phyloP scores from a whole-genome alignment of 169 alveolate genomes.

The Cystoisospora suis region DNA sequence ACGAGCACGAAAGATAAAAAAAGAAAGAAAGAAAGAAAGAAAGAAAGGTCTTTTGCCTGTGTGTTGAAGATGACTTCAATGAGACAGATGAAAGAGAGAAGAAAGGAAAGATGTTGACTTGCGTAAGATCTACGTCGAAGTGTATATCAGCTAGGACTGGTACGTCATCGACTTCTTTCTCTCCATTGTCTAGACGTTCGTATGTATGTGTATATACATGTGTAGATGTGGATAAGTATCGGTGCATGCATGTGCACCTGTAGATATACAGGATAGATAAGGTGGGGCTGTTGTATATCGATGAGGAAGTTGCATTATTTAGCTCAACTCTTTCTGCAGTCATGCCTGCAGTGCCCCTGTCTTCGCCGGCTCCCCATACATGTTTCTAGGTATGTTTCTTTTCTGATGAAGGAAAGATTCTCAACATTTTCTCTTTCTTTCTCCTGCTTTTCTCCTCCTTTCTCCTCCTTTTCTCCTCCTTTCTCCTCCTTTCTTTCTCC shows the following conservation, averaged over 20 bases:
- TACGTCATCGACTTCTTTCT: not conserved
- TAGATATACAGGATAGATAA: not conserved
- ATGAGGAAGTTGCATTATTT: not conserved
- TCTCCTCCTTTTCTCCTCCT: not conserved
- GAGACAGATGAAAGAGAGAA: not conserved
- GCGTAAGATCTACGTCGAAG: no score
- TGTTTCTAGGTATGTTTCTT: not conserved
- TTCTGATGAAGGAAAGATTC: not conserved
- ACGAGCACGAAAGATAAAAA: not conserved
- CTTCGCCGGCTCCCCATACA: no score
- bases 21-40: not conserved
- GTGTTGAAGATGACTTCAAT: not conserved
- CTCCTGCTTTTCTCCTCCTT: not conserved
- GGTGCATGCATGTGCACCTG: not conserved
- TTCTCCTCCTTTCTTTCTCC: not conserved
- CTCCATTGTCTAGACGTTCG: not conserved
- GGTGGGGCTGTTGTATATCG: not conserved
- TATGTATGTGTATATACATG: not conserved
- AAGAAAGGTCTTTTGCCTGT: not conserved
- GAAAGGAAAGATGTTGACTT: not conserved
- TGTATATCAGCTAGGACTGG: no score
- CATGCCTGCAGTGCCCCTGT: not conserved
- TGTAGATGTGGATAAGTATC: not conserved
- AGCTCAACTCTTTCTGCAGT: not conserved
- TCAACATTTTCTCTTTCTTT: not conserved